phyloP scores from a whole-genome alignment of 768 basidiomycete genomes.

The Podaxis mareebaensis region DNA sequence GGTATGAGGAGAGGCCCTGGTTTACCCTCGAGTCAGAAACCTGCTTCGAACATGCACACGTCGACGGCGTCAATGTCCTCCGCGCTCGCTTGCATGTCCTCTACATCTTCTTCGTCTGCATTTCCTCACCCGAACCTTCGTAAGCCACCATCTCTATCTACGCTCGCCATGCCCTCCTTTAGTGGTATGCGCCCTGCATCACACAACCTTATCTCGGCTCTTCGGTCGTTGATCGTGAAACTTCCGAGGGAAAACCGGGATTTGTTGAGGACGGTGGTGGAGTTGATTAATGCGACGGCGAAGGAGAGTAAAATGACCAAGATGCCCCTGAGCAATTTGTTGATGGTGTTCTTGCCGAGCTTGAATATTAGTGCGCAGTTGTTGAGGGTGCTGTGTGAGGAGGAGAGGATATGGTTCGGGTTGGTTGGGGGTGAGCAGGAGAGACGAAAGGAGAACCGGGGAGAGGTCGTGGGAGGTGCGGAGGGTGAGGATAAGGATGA shows the following conservation, averaged over 20 bases:
- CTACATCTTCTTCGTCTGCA: background rate
- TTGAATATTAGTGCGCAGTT: slow-evolving; percentile 76
- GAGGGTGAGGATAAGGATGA: slow-evolving; percentile 10
- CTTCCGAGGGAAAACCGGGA: slow-evolving; percentile 84
- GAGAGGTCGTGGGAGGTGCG: too few relatives aligned
- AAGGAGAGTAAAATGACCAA: slow-evolving; percentile 71
- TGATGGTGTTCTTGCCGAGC: slow-evolving; percentile 87
- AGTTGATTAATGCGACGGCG: slow-evolving; percentile 78
- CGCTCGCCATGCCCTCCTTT: slow-evolving; percentile 73
- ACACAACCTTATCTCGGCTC: slow-evolving; percentile 50
- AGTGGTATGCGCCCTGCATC: slow-evolving; percentile 63
- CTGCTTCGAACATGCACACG: slow-evolving; percentile 24
- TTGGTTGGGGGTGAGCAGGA: slow-evolving; percentile 12
- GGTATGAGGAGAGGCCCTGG: slow-evolving; percentile 19
- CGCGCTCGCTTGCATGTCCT: background rate
- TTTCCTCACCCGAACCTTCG: slow-evolving; percentile 37
- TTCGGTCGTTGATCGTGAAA: slow-evolving; percentile 63
- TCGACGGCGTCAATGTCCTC: slow-evolving; percentile 14
- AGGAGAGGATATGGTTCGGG: slow-evolving; percentile 60
- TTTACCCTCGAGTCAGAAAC: slow-evolving; percentile 41
- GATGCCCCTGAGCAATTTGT: slow-evolving; percentile 90
- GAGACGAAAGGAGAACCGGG: too few relatives aligned
- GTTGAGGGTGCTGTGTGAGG: slow-evolving; percentile 73
- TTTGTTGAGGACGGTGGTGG: slow-evolving; percentile 77
- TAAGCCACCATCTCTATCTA: slow-evolving; percentile 80